phyloP scores from a whole-genome alignment of 192 early-diverging fungal genomes.

The Coemansia sp. region DNA sequence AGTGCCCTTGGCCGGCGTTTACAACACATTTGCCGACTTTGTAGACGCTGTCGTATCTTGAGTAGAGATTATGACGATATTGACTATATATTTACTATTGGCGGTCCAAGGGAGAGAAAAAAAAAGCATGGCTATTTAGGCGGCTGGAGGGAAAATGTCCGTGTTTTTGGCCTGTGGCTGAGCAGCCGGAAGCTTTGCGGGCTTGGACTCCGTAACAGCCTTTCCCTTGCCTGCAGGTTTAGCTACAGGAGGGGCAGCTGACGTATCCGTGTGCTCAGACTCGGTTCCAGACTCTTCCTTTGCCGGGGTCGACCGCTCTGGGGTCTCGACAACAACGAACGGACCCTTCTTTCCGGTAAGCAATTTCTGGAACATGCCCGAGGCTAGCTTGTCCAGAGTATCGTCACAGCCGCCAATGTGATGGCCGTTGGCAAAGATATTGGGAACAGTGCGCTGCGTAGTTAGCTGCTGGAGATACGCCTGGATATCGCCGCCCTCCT shows the following conservation, averaged over 20 bases:
- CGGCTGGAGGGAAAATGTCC: constrained; percentile 6
- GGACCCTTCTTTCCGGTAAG: constrained; percentile 32
- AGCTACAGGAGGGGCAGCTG: neutral
- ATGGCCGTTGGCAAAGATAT: constrained; percentile 68
- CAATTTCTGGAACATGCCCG: constrained; percentile 58
- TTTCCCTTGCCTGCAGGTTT: constrained; percentile 3
- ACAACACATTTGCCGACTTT: constrained; percentile 68
- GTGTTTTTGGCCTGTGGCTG: neutral
- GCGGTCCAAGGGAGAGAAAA: neutral
- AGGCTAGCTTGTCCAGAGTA: constrained; percentile 55
- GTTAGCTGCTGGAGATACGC: constrained; percentile 60
- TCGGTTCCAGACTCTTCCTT: constrained; percentile 1
- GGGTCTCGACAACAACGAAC: constrained; percentile 8
- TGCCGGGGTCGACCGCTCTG: constrained; percentile 6
- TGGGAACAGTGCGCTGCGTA: constrained; percentile 76
- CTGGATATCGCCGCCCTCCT: constrained; percentile 66
- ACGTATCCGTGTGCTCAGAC: constrained; percentile 5
- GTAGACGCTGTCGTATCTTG: constrained; percentile 63
- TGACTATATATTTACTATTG: constrained; percentile 1
- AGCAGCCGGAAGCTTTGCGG: neutral
- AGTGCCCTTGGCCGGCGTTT: constrained; percentile 58
- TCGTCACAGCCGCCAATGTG: constrained; percentile 71
- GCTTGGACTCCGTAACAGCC: neutral
- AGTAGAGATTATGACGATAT: neutral
- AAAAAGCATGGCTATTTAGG: neutral